Base-by-base conservation (phyloP, 1,139 yeast species). In the Geotrichum carabidarum region DNA sequence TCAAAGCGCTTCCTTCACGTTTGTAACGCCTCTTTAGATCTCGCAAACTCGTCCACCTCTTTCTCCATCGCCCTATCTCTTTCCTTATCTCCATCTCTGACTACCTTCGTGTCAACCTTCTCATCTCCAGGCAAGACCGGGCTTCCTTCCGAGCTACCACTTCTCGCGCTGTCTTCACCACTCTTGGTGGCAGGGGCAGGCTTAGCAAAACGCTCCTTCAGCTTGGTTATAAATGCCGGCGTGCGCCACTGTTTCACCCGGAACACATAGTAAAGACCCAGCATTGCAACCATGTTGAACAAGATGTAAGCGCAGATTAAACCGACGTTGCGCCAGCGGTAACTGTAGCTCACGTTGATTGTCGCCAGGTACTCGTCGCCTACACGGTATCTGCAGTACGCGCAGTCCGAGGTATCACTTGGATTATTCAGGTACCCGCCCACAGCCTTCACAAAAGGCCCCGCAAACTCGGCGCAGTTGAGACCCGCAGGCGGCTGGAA, bases 271-370 rank as follows among this genome's bases (percentile, higher is more conserved):
- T 74, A 74, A 56, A 73, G 65, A 5, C 58, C 51, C 35, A 73
- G 64, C 78, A 78, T 77, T 27, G 77, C 78, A 54, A 62, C 61
- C 48, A 77, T 63, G 63, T 79, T 78, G 66, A 79, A 74, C 18
- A 67, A 65, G 53, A 78, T 71, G 64, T 74, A 80, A 47, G 71
- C 77, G 69, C 76, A 69, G 67, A 79, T 70, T 60, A 80, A 73
- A 55, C 84, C 84, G 60, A 78, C 73, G 63, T 81, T 77, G 63
- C 83, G 73, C 85, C 85, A 81, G 50, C 81, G 68, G 57, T 80
- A 67, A 38, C 69, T 61, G 65, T 71, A 82, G 40, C 69, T 67
- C 51, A 80, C 74, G 48, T 76, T 74, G 55, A 80, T 68, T 6
- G 72, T 68, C 0, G 62, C 56, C 62, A 84, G 66, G 61, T 73